Evolutionary conservation across 202 grass and related monocot genomes (phyloP), one percentile per base, ranked within the genome.

Genomic region (Brachypodium distachyon): DNA sequence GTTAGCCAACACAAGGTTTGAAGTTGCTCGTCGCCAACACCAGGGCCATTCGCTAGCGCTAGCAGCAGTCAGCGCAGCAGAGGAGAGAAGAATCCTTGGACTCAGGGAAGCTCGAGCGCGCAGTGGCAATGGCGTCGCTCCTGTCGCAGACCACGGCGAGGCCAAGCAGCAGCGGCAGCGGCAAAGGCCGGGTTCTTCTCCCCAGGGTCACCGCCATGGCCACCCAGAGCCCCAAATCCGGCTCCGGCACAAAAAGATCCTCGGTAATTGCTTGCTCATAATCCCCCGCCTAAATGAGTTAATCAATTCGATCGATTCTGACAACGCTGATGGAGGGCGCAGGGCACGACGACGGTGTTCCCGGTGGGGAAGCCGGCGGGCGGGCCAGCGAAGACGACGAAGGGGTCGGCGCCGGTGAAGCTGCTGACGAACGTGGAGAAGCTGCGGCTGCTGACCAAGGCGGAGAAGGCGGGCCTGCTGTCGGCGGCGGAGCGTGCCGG

Each of bases 361-460:
- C 95, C 95, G 22, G 17, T 90, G 19, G 91, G 91, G 7, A 85
- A 87, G 77, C 88, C 79, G 0, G 94, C 82, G 11, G 94, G 82
- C 0, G 89, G 88, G 9, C 49, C 79, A 0, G 13, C 88, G 28
- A 52, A 63, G 38, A 86, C 53, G 71, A 77, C 72, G 38, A 81
- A 76, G 31, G 44, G 49, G 48, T n/a, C 51, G 36, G 25, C 79
- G 49, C 80, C 80, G 19, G 83, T 99, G 72, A 95, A 92, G 77
- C 92, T 99, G 22, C 71, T 99, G 50, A 93, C 96, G 51, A 99
- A 99, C 83, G 92, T 95, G 65, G 89, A 98, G 67, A 90, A 81
- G 86, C 89, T 98, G 32, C 89, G 91, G 71, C 91, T 98, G 58
- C 85, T 98, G 34, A 95, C 82, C 21, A 98, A 95, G 78, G 95